Conservation (phyloP, 192 early-diverging fungal species). For the Coemansia sp. region DNA sequence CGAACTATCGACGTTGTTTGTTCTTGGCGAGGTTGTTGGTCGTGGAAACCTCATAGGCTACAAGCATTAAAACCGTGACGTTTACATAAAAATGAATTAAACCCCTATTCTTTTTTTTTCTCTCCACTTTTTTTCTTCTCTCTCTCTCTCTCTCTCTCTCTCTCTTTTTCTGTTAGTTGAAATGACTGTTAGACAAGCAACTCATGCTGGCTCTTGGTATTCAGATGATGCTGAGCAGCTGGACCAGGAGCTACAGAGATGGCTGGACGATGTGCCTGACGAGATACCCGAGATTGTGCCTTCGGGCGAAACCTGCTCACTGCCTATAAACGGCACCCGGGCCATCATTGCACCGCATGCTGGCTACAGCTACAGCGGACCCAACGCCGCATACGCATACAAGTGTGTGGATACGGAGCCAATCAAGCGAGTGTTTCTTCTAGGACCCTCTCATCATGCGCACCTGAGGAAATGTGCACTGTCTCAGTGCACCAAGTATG, state of each 20-base stretch:
- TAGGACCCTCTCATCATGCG: slow-evolving; percentile 91
- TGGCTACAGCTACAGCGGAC: slow-evolving; percentile 85
- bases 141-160: background rate
- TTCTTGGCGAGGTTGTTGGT: slow-evolving; percentile 45
- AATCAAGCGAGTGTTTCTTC: slow-evolving; percentile 79
- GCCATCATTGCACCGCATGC: slow-evolving; percentile 69
- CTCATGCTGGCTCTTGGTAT: slow-evolving; percentile 75
- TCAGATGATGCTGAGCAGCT: slow-evolving; percentile 43
- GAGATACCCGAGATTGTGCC: slow-evolving; percentile 22
- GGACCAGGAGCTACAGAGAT: slow-evolving; percentile 29
- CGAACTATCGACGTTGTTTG: slow-evolving; percentile 50
- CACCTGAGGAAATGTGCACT: slow-evolving; percentile 80
- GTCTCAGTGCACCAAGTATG: slow-evolving; percentile 67
- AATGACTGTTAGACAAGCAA: slow-evolving; percentile 47
- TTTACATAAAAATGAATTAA: background rate
- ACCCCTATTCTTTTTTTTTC: background rate
- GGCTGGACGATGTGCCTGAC: slow-evolving; percentile 34
- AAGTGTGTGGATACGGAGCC: slow-evolving; percentile 59
- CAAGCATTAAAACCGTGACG: slow-evolving; percentile 26
- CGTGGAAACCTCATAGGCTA: slow-evolving; percentile 51
- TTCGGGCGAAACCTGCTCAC: slow-evolving; percentile 6
- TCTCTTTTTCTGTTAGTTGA: background rate
- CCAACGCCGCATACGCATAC: slow-evolving; percentile 89
- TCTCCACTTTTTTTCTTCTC: background rate
- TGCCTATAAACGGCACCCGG: slow-evolving; percentile 23